Evolutionary conservation across 805 yeast species (phyloP), one percentile per base, ranked within the genome.

Genomic region (Vanderwaltozyma verrucispora): DNA sequence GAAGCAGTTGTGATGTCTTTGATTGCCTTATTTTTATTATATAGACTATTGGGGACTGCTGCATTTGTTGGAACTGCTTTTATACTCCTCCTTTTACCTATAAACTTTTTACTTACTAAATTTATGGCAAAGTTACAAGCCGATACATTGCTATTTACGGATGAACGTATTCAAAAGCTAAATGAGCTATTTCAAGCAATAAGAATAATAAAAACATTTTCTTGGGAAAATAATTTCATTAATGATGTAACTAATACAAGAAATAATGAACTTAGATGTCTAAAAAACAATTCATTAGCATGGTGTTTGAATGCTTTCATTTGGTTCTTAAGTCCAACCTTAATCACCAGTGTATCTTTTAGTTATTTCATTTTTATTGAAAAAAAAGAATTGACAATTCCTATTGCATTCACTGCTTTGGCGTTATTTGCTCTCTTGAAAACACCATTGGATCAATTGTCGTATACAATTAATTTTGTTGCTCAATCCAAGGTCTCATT

Each of bases 151-250:
- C 74, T 71, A 13, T 68, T 82, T 23, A 88, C 97, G 14, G 98
- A 92, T 60, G 75, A 76, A 59, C 78, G 98, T 62, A 83, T 89
- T 40, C 95, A 87, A 55, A 86, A 83, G 59, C 72, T 92, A 51
- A 92, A 88, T 59, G 98, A 92, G 63, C 75, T 94, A 8, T 77
- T 89, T 51, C 94, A 82, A 61, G 80, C 89, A 45, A 89, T 89
- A 45, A 74, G 96, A 57, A 86, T 89, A 49, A 82, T 89, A 66
- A 89, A 89, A 62, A 87, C 83, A 53, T 88, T 89, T 59, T 95
- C 95, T 2, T 89, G 98, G 98, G 98, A 89, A 60, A 72, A 75
- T 32, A 79, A 80, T 49, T 88, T 89, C 55, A 77, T 74, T 47
- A 74, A 77, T 33, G 76, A 72, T 29, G 81, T 89, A 40, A 59